phyloP scores from a whole-genome alignment of 2,329 filamentous ascomycete genomes.

The Sclerotinia borealis region DNA sequence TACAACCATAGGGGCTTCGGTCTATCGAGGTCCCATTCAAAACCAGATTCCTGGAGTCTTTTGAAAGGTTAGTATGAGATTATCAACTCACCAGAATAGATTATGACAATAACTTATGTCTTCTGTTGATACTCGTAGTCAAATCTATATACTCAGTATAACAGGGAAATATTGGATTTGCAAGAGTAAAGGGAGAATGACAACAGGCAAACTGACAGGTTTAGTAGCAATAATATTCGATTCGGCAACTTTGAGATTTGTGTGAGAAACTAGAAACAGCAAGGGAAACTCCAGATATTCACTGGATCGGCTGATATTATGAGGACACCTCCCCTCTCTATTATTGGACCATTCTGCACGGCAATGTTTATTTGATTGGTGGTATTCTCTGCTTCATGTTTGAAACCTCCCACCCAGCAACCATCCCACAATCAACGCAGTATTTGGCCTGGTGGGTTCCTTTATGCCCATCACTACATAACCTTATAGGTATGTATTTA shows the following conservation, averaged over 20 bases:
- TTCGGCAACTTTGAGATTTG: not conserved
- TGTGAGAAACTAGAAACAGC: not conserved
- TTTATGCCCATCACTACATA: not conserved
- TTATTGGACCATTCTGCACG: not conserved
- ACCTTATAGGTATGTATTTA: not conserved
- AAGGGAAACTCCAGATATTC: not conserved
- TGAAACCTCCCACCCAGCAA: not conserved
- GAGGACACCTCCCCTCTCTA: not conserved
- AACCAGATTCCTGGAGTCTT: not conserved
- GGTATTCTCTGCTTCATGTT: not conserved
- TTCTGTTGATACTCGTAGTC: not conserved
- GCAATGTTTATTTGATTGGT: not conserved
- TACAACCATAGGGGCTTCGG: too few species aligned
- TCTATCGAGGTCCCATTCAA: accelerated
- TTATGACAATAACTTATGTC: not conserved
- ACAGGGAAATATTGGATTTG: not conserved
- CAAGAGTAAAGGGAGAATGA: accelerated
- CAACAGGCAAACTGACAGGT: not conserved
- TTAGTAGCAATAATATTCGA: not conserved
- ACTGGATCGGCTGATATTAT: not conserved
- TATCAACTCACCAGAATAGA: not conserved
- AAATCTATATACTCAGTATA: not conserved
- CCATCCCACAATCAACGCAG: not conserved
- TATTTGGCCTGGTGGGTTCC: not conserved
- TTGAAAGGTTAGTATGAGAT: too few species aligned